Conservation (phyloP, 805 yeast species). For the Starmera quercuum region DNA sequence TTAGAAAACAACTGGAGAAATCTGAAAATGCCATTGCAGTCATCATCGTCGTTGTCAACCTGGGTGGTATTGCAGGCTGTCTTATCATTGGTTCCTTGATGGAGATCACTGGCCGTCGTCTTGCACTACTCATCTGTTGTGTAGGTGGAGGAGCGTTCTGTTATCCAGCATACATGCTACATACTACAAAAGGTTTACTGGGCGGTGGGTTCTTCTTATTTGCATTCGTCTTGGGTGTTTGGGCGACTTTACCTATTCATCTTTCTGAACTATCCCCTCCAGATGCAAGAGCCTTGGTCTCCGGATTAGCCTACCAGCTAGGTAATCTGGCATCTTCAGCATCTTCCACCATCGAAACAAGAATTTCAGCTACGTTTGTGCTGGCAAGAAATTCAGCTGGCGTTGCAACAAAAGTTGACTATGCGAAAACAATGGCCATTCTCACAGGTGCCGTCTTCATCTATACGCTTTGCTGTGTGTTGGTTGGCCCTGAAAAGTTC, state of each 20-base stretch:
- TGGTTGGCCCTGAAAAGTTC: constrained; percentile 53
- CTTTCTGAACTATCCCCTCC: constrained; percentile 62
- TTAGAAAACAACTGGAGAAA: constrained; percentile 44
- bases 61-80: constrained; percentile 66
- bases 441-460: constrained; percentile 62
- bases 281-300: constrained; percentile 52
- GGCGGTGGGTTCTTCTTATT: constrained; percentile 62
- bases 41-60: constrained; percentile 51
- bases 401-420: constrained; percentile 28
- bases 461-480: constrained; percentile 36
- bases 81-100: constrained; percentile 47
- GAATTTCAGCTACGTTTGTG: constrained; percentile 57
- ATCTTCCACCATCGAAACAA: constrained; percentile 62
- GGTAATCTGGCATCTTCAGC: constrained; percentile 72
- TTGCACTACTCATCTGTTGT: constrained; percentile 44
- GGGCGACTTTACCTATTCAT: constrained; percentile 67
- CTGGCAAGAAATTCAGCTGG: constrained; percentile 26
- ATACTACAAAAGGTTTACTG: constrained; percentile 31
- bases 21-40: constrained; percentile 45
- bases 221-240: constrained; percentile 61
- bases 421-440: constrained; percentile 64
- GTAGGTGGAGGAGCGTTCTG: constrained; percentile 51
- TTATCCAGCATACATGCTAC: constrained; percentile 49
- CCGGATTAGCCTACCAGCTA: constrained; percentile 60
- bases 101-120: constrained; percentile 56